These are phyloP conservation scores for Fusarium torreyae DNA, from an alignment of 2,329 filamentous ascomycete species.

Conservation along the genomic window DNA sequence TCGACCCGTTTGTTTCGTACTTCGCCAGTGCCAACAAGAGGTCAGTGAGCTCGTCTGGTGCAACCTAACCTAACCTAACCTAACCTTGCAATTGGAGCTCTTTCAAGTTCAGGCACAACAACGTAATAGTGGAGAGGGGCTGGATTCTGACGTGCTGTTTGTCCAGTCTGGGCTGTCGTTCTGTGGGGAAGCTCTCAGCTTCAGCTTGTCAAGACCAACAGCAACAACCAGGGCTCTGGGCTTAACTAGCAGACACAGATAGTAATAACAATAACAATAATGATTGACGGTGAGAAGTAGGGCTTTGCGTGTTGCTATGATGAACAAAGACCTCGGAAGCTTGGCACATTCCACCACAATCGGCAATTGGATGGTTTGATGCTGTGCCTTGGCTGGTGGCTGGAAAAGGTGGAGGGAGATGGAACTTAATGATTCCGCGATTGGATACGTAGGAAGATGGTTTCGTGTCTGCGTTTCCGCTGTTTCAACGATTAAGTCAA, in stretches of 20 bases:
- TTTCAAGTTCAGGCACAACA: slow-evolving; percentile 39
- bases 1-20: slow-evolving; percentile 38
- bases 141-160: slow-evolving; percentile 36
- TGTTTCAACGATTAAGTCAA: slow-evolving; percentile 7
- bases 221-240: slow-evolving; percentile 4
- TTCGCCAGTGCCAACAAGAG: slow-evolving; percentile 35
- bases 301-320: slow-evolving; percentile 24
- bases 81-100: slow-evolving; percentile 42
- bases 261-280: slow-evolving; percentile 8
- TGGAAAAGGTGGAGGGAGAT: slow-evolving; percentile 34
- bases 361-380: slow-evolving; percentile 42
- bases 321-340: slow-evolving; percentile 44
- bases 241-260: not conserved
- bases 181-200: slow-evolving; percentile 42
- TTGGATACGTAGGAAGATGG: not conserved
- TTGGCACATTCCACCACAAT: slow-evolving; percentile 44
- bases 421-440: slow-evolving; percentile 3
- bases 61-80: slow-evolving; percentile 26
- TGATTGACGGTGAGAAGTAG: slow-evolving; percentile 17
- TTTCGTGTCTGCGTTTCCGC: slow-evolving; percentile 8
- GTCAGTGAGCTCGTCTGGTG: slow-evolving; percentile 46
- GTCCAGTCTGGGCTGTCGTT: slow-evolving; percentile 31
- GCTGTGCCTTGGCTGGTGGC: slow-evolving; percentile 35
- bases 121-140: slow-evolving; percentile 37
- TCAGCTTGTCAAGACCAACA: slow-evolving; percentile 17